Evolutionary conservation across 345 rosid genomes (phyloP).

Genomic region (Populus simonii): DNA sequence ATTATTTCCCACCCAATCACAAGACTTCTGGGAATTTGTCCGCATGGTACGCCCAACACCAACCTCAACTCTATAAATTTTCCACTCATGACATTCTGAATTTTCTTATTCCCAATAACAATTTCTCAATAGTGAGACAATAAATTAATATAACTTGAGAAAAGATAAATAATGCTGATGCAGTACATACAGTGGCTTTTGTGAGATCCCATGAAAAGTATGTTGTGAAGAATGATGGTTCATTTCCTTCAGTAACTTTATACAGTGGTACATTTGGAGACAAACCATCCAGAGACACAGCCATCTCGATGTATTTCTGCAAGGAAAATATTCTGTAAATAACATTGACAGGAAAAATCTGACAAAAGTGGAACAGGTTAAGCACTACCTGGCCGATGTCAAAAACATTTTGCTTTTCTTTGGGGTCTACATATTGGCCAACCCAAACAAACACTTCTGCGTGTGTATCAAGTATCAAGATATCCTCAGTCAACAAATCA

Average conservation of each 20-base stretch:
- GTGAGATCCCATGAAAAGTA: slow-evolving; percentile 86
- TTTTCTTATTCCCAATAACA: slow-evolving; percentile 3
- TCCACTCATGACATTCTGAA: background rate
- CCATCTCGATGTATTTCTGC: slow-evolving; percentile 83
- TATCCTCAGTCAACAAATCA: slow-evolving; percentile 91
- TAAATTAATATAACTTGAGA: background rate
- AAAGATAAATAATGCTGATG: background rate
- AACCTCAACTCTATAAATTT: slow-evolving; percentile 3
- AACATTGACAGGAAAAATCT: background rate
- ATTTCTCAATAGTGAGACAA: background rate
- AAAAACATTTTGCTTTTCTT: slow-evolving; percentile 85
- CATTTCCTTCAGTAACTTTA: slow-evolving; percentile 92
- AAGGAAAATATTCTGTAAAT: slow-evolving; percentile 24
- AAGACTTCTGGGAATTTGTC: background rate
- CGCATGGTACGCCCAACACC: background rate
- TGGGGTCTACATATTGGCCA: slow-evolving; percentile 78
- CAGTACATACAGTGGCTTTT: slow-evolving; percentile 66
- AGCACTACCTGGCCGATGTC: slow-evolving; percentile 86
- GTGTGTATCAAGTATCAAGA: slow-evolving; percentile 84
- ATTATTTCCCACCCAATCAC: background rate
- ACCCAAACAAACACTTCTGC: slow-evolving; percentile 98
- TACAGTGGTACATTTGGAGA: slow-evolving; percentile 80
- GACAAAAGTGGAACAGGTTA: slow-evolving; percentile 8
- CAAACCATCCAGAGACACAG: slow-evolving; percentile 77
- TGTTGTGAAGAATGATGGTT: slow-evolving; percentile 87